Evolutionary conservation across 352 stramenopile genomes (phyloP).

Genomic region (Phytophthora pseudosyringae): DNA sequence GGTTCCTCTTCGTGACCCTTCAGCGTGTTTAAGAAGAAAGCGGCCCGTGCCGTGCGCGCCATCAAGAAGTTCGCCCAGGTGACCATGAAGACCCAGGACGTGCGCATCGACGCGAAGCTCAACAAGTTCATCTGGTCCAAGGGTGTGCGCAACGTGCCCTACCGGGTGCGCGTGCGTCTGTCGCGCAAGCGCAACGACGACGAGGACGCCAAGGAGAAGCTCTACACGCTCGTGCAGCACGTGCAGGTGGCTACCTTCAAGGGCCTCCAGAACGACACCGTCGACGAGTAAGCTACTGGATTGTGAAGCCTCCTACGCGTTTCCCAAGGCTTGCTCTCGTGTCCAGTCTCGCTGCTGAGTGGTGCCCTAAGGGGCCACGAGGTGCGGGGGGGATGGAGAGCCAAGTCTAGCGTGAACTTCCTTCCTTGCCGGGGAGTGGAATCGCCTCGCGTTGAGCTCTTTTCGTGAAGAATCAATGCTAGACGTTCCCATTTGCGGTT

Average conservation of each 20-base stretch:
- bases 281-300: conserved; percentile 86
- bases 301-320: conserved; percentile 18
- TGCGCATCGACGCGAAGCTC: conserved; percentile 95
- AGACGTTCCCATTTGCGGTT: conserved; percentile 47
- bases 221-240: conserved; percentile 99
- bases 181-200: conserved; percentile 99
- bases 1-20: conserved; percentile 25
- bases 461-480: conserved; percentile 40
- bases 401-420: conserved; percentile 27
- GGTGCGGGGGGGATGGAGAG: neutral
- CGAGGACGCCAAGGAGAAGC: conserved; percentile 98
- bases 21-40: conserved; percentile 98
- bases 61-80: conserved; percentile 98
- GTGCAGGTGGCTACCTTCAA: conserved; percentile 97
- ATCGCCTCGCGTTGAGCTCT: conserved; percentile 37
- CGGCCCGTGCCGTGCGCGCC: conserved; percentile 96
- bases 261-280: conserved; percentile 96
- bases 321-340: conserved; percentile 13
- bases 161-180: conserved; percentile 97
- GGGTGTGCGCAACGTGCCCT: conserved; percentile 98
- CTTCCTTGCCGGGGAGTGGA: conserved; percentile 35
- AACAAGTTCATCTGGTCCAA: conserved; percentile 99
- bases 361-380: conserved; percentile 21
- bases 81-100: conserved; percentile 97
- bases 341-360: conserved; percentile 6